Conservation (phyloP, 73 alveolate genomes). For the Stentor coeruleus region DNA sequence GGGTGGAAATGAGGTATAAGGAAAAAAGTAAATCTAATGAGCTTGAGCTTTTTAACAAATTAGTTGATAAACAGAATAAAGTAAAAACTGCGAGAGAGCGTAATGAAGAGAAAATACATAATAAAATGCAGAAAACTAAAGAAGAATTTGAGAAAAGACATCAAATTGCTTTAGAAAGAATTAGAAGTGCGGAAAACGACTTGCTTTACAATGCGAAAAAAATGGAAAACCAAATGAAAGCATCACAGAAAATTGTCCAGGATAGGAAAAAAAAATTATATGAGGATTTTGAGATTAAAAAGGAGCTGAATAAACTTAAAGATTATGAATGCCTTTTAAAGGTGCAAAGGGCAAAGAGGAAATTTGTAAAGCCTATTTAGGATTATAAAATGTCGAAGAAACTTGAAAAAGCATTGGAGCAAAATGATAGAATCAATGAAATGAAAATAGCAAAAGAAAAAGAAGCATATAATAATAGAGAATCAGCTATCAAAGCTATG, state of each 20-base stretch:
- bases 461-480: neutral
- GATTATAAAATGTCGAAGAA: neutral
- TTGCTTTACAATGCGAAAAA: neutral
- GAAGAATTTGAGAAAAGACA: neutral
- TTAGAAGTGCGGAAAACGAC: neutral
- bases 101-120: neutral
- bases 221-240: neutral
- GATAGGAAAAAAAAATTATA: neutral
- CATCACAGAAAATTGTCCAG: neutral
- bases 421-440: neutral
- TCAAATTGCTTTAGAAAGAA: neutral
- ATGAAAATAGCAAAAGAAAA: neutral
- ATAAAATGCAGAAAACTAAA: neutral
- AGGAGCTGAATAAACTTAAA: conserved; percentile 3
- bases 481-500: conserved; percentile 6
- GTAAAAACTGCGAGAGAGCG: neutral
- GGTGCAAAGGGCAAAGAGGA: conserved; percentile 19
- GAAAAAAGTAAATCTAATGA: neutral
- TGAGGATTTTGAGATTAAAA: neutral
- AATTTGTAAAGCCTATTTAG: neutral
- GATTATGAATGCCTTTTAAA: neutral
- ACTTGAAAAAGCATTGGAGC: neutral
- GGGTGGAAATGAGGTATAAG: neutral
- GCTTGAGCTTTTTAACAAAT: neutral
- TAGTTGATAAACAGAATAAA: neutral